A percentile compares a stretch with the other conserved stretches of the same genome.
phyloP scores from a whole-genome alignment of 768 basidiomycete species.

The Russula sp. region DNA sequence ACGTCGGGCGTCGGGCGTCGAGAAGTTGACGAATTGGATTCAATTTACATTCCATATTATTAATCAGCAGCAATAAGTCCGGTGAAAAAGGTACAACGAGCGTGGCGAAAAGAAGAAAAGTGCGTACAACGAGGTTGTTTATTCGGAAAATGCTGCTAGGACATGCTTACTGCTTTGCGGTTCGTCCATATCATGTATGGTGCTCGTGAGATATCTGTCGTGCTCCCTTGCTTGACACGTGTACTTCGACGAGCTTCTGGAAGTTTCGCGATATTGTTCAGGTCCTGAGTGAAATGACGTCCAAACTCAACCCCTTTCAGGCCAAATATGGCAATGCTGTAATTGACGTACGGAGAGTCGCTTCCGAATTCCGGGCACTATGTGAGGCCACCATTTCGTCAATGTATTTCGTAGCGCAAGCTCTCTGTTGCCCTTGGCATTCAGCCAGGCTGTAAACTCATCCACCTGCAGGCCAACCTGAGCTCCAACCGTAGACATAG shows the following conservation, averaged over 20 bases:
- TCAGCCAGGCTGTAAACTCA: constrained; percentile 82
- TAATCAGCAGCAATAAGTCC: constrained; percentile 5
- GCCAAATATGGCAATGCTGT: background rate
- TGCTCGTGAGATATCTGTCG: constrained; percentile 63
- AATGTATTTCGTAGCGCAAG: constrained; percentile 69
- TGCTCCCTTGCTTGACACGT: constrained; percentile 46
- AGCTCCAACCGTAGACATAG: background rate
- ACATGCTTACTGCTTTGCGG: constrained; percentile 53
- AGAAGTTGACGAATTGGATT: background rate
- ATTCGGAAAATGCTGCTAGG: constrained; percentile 21
- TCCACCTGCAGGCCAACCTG: constrained; percentile 51
- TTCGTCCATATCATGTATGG: constrained; percentile 90
- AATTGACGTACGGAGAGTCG: constrained; percentile 57
- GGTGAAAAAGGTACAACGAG: constrained; percentile 5
- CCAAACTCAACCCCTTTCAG: constrained; percentile 8
- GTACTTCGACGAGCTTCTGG: constrained; percentile 79
- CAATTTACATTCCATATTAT: constrained; percentile 8
- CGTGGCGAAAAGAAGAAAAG: background rate
- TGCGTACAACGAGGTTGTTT: constrained; percentile 12
- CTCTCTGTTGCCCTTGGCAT: constrained; percentile 87
- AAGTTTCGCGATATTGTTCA: constrained; percentile 59
- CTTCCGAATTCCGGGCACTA: constrained; percentile 72
- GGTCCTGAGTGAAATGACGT: constrained; percentile 43
- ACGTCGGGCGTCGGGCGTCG: background rate
- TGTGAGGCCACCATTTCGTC: constrained; percentile 79